Base-by-base conservation (phyloP, 2,329 filamentous ascomycete genomes). In the Trichoderma sp. region DNA sequence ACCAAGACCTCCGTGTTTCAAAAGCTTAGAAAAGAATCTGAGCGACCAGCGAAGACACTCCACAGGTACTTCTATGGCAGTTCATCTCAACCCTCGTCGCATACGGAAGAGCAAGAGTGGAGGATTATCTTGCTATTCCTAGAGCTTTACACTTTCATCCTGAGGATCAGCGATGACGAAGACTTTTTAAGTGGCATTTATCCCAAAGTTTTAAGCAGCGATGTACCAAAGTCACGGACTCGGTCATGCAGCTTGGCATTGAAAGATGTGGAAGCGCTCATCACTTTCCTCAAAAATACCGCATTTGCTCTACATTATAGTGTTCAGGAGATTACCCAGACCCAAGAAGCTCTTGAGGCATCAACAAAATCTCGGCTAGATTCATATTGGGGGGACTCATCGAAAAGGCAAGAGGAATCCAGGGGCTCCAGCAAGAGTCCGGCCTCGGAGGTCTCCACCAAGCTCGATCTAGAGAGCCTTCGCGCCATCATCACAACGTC, bases 91-190 rank as follows among this genome's bases (percentile, higher is more conserved):
- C 64, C 69, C 4, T 70, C 69, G 2, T 71, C 70, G 22, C 71
- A 68, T 4, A 54, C 70, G 1, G 78, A 80, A 57, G 77, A 79
- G 42, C 76, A 78, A 72, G 93, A 98, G 75, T 99, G 95, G 95
- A 89, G 91, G 19, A 89, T 95, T 1, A 87, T 97, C 50, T 83
- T 98, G 0, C 85, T 99, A 0, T 98, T 99, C 75, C 84, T 99
- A 6, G 95, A 99, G 74, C 85, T 99, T 0, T 99, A 97, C 76
- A 93, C 91, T 2, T 98, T 98, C 76, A 88, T 97, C 2, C 82
- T 98, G 13, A 91, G 95, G 72, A 88, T 98, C 37, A 97, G 94
- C 76, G 95, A 99, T 72, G 95, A 99, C 71, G 94, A 98, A 72
- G 95, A 99, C 73, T 99, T 99, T 76, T 91, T 97, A 70, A 86